Percentiles rank a stretch among this genome's conserved stretches.
Conservation (phyloP, 495 filamentous ascomycete genomes). For the Chaetomium cochliodes region DNA sequence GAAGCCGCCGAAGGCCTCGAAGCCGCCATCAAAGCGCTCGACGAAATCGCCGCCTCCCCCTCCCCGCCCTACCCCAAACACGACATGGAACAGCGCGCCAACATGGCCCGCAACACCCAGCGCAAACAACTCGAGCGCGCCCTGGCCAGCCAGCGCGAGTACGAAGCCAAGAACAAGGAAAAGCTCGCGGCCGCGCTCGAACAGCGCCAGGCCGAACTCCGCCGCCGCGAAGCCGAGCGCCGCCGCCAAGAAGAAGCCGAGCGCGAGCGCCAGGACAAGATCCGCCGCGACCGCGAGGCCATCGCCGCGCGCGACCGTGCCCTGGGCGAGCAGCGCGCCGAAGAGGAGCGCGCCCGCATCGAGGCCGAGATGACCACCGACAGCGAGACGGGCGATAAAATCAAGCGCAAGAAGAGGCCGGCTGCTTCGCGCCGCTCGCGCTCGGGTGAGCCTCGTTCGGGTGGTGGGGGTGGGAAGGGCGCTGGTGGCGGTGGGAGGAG, state of each 20-base stretch:
- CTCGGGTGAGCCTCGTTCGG: conserved; percentile 20
- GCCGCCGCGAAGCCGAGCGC: conserved; percentile 64
- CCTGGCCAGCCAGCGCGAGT: conserved; percentile 79
- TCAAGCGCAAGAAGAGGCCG: conserved; percentile 74
- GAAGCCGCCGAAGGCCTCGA: conserved; percentile 82
- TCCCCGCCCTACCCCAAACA: conserved; percentile 86
- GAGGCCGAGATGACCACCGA: conserved; percentile 74
- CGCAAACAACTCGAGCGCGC: conserved; percentile 84
- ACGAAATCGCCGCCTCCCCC: conserved; percentile 74
- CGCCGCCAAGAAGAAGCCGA: conserved; percentile 61
- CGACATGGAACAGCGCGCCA: conserved; percentile 90
- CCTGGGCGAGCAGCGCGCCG: conserved; percentile 64
- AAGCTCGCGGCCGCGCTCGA: conserved; percentile 74
- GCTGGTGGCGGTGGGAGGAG: neutral
- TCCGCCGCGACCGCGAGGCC: conserved; percentile 75
- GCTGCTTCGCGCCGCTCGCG: conserved; percentile 12
- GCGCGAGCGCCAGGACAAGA: conserved; percentile 67
- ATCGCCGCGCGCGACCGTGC: conserved; percentile 74
- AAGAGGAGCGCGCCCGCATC: conserved; percentile 66
- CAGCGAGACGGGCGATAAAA: conserved; percentile 70
- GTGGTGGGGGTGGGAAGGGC: conserved; percentile 7
- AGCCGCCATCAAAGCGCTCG: conserved; percentile 76
- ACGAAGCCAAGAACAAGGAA: conserved; percentile 87
- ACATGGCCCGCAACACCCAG: conserved; percentile 94
- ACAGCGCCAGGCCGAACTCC: conserved; percentile 72